Base-by-base conservation (phyloP, 805 yeast genomes). In the Yarrowia osloensis region DNA sequence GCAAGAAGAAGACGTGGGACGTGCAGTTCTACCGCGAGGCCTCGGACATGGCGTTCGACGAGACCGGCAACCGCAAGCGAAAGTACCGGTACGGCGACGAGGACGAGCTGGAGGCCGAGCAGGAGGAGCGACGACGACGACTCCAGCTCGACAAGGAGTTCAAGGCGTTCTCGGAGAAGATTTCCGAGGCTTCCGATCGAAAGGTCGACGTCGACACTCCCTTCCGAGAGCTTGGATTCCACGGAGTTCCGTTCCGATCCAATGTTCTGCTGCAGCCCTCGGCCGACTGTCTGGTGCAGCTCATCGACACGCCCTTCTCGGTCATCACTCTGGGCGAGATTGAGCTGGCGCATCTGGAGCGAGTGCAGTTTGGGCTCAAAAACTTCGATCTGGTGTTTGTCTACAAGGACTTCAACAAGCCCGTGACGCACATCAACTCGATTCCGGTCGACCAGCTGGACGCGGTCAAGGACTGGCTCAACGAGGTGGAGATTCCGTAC, bases 1-100 rank as follows among this genome's bases (percentile, higher is more conserved):
- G 98, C 70, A 95, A 95, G 80, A 89, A 90, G 80, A 95, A 95
- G 79, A 91, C 97, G 0, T 88, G 88, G 77, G 98, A 95, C 74
- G 91, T 95, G 55, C 99, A 95, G 80, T 92, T 95, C 76, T 95
- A 93, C 81, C 84, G 98, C 70, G 99, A 95, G 77, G 98, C 98
- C 13, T 87, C 96, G 33, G 99, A 95, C 75, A 89, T 92, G 83
- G 87, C 96, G 3, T 92, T 92, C 73, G 99, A 95, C 78, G 99
- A 95, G 79, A 95, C 99, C 21, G 97, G 98, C 70, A 93, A 91
- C 69, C 88, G 97, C 70, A 88, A 91, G 80, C 87, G 98, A 77
- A 82, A 88, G 71, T 85, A 85, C 71, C 80, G 95, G 74, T 95
- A 95, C 76, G 99, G 99, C 55, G 99, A 95, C 77, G 99, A 95